Conservation (phyloP, 2,329 filamentous ascomycete species). For the Aureobasidium sp. region DNA sequence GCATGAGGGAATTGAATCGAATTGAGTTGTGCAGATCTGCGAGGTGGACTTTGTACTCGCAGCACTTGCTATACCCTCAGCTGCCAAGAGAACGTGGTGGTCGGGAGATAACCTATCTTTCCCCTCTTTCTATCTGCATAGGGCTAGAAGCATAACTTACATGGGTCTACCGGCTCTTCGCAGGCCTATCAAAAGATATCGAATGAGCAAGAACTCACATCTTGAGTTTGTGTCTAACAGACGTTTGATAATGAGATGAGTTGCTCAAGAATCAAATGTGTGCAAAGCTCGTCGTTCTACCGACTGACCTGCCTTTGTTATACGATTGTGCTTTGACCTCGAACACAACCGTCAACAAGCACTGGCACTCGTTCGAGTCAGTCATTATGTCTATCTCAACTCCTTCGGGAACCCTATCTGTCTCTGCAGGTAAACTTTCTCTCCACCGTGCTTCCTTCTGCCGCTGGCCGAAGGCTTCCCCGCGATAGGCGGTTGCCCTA, state of each 20-base stretch:
- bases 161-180: neutral
- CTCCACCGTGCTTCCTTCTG: neutral
- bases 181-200: neutral
- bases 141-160: neutral
- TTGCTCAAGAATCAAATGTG: neutral
- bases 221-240: neutral
- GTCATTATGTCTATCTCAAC: neutral
- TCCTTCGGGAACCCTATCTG: too few relatives aligned
- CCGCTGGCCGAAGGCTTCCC: neutral
- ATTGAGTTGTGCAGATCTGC: neutral
- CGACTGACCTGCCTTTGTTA: too few relatives aligned
- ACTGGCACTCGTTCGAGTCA: neutral
- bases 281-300: neutral
- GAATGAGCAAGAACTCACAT: neutral
- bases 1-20: neutral
- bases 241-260: neutral
- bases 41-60: neutral
- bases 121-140: neutral
- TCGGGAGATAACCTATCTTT: constrained; percentile 1
- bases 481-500: constrained; percentile 6
- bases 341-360: neutral
- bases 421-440: neutral
- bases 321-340: neutral
- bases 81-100: neutral
- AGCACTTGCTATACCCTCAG: neutral